Evolutionary conservation across 129 eudicot species (phyloP).

Genomic region (Centaurea solstitialis): DNA sequence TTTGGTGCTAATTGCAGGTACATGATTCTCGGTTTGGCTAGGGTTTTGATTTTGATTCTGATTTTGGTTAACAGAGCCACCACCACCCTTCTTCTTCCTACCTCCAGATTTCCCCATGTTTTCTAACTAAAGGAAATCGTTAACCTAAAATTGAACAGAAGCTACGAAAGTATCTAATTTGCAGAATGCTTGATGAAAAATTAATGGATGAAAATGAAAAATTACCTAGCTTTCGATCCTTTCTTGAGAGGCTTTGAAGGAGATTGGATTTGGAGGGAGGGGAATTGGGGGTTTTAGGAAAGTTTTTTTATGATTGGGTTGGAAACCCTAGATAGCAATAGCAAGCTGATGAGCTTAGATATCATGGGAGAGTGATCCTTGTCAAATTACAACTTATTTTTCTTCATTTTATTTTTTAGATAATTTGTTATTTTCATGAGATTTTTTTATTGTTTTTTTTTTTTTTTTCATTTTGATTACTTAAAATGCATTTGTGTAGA

Average conservation of each 20-base stretch:
- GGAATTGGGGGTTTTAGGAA: conserved; percentile 25
- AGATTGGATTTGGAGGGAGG: not conserved
- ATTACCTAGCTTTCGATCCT: conserved; percentile 13
- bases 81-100: conserved; percentile 59
- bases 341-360: conserved; percentile 4
- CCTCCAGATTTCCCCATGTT: conserved; percentile 88
- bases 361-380: conserved; percentile 19
- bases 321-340: conserved; percentile 48
- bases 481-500: no score
- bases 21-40: conserved; percentile 44
- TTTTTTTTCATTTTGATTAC: no score
- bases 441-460: no score
- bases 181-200: not conserved
- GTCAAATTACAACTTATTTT: not conserved
- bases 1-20: conserved; percentile 28
- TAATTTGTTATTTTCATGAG: not conserved
- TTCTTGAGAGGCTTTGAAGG: not conserved
- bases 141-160: conserved; percentile 17
- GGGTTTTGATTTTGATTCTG: conserved; percentile 34
- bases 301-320: conserved; percentile 6
- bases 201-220: not conserved
- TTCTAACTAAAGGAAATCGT: conserved; percentile 21
- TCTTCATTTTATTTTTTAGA: not conserved
- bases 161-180: not conserved
- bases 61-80: conserved; percentile 18